phyloP scores from a whole-genome alignment of 2,329 filamentous ascomycete genomes.

The Verticillium albo-atrum region DNA sequence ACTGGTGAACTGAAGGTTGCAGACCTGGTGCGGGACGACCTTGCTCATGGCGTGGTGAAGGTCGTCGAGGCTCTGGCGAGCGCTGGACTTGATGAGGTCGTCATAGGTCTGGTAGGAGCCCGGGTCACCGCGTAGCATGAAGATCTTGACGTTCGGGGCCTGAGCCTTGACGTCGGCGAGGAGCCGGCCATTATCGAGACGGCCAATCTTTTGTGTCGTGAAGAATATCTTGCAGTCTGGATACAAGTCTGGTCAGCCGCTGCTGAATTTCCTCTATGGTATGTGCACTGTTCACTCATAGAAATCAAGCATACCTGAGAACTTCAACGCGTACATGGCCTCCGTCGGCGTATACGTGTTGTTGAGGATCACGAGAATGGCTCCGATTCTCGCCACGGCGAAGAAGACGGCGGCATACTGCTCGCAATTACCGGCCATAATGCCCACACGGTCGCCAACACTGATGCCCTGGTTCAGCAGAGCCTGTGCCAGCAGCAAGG shows the following conservation, averaged over 20 bases:
- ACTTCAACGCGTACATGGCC: constrained; percentile 65
- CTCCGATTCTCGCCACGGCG: constrained; percentile 62
- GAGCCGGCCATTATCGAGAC: constrained; percentile 57
- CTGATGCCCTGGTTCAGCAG: constrained; percentile 63
- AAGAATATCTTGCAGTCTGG: constrained; percentile 71
- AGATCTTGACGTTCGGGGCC: constrained; percentile 37
- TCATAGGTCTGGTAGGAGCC: constrained; percentile 55
- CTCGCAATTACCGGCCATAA: constrained; percentile 77
- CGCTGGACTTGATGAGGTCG: constrained; percentile 49
- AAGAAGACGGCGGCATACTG: constrained; percentile 78
- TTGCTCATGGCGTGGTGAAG: constrained; percentile 49
- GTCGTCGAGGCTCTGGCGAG: constrained; percentile 40
- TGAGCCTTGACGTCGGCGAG: constrained; percentile 45
- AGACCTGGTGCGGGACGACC: constrained; percentile 62
- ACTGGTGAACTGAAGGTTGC: constrained; percentile 71
- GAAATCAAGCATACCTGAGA: constrained; percentile 50
- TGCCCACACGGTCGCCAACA: constrained; percentile 65
- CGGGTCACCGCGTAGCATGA: constrained; percentile 56
- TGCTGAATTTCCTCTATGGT: too few relatives aligned
- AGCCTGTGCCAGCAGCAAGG: constrained; percentile 58
- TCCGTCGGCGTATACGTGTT: constrained; percentile 77
- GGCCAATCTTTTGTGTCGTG: constrained; percentile 65
- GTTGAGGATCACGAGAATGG: constrained; percentile 72
- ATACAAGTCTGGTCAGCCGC: constrained; percentile 1
- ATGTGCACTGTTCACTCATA: not conserved